A percentile compares a stretch with the other conserved stretches of the same genome.
phyloP scores from a whole-genome alignment of 2,329 filamentous ascomycete genomes.

The Plectosphaerella cucumerina region DNA sequence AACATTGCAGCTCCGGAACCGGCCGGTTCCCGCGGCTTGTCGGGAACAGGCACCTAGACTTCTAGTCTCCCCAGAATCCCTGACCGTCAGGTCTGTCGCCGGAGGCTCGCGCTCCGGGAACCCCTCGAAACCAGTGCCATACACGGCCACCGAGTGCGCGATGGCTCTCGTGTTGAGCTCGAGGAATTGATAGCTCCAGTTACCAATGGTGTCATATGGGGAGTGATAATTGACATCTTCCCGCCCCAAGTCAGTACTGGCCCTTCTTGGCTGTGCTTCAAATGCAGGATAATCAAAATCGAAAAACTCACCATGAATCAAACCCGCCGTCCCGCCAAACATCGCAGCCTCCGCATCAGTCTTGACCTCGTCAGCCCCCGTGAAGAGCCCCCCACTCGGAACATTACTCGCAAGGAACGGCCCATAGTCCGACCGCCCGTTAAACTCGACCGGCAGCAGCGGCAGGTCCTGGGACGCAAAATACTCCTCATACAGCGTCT shows the following conservation, averaged over 20 bases:
- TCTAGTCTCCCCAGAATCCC: background rate
- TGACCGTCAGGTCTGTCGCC: too few relatives aligned
- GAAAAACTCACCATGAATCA: constrained; percentile 32
- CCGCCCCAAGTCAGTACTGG: too few relatives aligned
- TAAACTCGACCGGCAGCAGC: constrained; percentile 45
- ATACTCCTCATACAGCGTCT: constrained; percentile 44
- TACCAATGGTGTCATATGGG: constrained; percentile 45
- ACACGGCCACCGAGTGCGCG: constrained; percentile 46
- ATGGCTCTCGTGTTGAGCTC: constrained; percentile 51
- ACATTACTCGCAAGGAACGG: constrained; percentile 53
- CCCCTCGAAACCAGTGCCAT: constrained; percentile 24
- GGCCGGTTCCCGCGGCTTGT: background rate
- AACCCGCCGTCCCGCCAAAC: constrained; percentile 51
- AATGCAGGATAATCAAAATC: too few relatives aligned
- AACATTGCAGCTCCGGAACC: background rate
- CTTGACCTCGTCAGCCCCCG: constrained; percentile 56
- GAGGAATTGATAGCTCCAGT: constrained; percentile 50
- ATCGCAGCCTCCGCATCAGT: constrained; percentile 44
- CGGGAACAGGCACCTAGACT: background rate
- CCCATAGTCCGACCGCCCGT: constrained; percentile 56
- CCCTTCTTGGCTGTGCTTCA: too few relatives aligned
- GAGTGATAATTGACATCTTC: constrained; percentile 50
- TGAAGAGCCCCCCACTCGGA: constrained; percentile 54
- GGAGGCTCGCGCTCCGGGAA: background rate
- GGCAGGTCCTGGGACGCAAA: constrained; percentile 34